Evolutionary conservation across 179 eudicot genomes (phyloP).

Genomic region (Beta macrorhiza): DNA sequence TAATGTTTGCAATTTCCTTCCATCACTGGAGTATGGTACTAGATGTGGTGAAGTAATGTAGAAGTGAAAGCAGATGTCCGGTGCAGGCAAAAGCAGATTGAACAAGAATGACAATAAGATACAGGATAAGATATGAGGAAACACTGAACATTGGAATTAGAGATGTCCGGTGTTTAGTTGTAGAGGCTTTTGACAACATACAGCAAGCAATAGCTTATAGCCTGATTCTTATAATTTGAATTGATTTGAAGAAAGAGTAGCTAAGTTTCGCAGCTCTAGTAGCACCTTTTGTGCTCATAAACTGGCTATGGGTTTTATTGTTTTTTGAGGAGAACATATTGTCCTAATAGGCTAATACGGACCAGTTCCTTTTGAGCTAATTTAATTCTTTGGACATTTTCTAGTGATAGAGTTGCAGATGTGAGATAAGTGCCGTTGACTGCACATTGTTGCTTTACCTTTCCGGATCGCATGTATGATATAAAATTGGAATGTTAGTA

Average conservation of each 20-base stretch:
- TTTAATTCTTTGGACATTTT: background rate
- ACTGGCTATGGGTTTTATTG: too few species aligned
- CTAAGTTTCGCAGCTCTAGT: background rate
- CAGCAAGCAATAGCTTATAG: background rate
- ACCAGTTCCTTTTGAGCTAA: background rate
- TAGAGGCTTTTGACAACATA: background rate
- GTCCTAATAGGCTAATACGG: background rate
- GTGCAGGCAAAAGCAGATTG: background rate
- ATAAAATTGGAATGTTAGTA: too few species aligned
- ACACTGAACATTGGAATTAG: background rate
- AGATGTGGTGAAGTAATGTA: background rate
- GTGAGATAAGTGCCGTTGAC: background rate
- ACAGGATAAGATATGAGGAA: background rate
- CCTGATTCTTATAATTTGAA: background rate
- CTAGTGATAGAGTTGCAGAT: background rate
- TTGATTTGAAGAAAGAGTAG: background rate
- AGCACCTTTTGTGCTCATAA: background rate
- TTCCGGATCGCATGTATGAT: too few species aligned
- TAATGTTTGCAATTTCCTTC: background rate
- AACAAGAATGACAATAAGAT: background rate
- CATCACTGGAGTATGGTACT: background rate
- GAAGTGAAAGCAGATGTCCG: background rate
- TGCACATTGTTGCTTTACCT: background rate
- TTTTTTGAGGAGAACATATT: background rate
- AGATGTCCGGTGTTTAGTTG: background rate